These are phyloP conservation scores for Petrea volubilis DNA, from an alignment of 257 asterid species.

Conservation along the genomic window DNA sequence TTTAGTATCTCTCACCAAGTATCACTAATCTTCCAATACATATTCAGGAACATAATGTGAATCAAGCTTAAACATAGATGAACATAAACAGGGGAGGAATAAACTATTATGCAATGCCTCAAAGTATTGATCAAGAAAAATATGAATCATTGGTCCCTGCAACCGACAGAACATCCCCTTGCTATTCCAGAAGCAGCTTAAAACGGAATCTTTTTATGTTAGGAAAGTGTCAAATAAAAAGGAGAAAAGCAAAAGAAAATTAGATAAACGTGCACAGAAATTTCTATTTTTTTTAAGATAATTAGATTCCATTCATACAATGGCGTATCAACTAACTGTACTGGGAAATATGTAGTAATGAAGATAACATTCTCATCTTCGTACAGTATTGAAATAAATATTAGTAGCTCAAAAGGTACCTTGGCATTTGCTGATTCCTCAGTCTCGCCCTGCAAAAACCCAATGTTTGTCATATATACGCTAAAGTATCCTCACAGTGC, in stretches of 20 bases:
- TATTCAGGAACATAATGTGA: not conserved
- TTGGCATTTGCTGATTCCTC: conserved; percentile 70
- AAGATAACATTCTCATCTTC: conserved; percentile 12
- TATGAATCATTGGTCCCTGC: not conserved
- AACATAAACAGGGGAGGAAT: not conserved
- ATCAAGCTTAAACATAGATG: conserved; percentile 3
- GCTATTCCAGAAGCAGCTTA: conserved; percentile 13
- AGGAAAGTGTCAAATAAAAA: not conserved
- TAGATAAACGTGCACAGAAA: not conserved
- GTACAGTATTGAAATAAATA: not conserved
- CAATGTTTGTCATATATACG: conserved; percentile 22
- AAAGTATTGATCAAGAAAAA: not conserved
- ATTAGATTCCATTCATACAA: conserved; percentile 15
- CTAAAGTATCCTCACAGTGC: conserved; percentile 23
- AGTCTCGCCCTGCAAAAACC: conserved; percentile 79
- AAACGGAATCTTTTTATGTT: not conserved
- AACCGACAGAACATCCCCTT: not conserved
- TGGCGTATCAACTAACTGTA: not conserved
- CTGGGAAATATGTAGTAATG: conserved; percentile 2
- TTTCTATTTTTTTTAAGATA: not conserved
- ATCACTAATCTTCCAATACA: not conserved
- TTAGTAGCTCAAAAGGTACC: conserved; percentile 40
- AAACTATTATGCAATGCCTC: not conserved
- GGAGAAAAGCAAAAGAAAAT: not conserved
- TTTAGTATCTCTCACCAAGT: not conserved